Base-by-base conservation (phyloP, 1,284 basidiomycete species). In the Apiotrichum gamsii region DNA sequence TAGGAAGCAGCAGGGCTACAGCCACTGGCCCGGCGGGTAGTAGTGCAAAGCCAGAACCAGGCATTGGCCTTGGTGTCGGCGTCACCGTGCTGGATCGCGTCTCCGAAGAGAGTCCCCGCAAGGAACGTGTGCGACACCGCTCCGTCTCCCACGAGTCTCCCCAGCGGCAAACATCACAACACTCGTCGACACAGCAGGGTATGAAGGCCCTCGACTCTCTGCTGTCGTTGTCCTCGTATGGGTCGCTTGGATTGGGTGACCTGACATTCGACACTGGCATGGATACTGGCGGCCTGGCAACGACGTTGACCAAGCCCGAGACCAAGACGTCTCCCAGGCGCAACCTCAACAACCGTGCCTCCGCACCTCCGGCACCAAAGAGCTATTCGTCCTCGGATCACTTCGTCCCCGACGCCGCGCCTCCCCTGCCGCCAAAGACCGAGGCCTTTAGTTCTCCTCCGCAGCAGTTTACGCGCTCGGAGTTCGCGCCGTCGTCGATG, bases 191-290 rank as follows among this genome's bases (percentile, higher is more conserved):
- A 6, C 48, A 50, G 18, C 24, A 44, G 20, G 43, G 48, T 13
- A 24, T 50, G 11, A 41, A 29, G 14, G 48, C 48, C 6, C 34
- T 50, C 8, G 44, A 51, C 19, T 42, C 50, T 3, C 49, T 59
- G 14, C 49, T 58, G 8, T 56, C 53, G 14, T 47, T 67, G 5
- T 58, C 55, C 5, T 53, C 59, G 3, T n/a, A n/a, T n/a, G n/a
- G n/a, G n/a, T n/a, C n/a, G n/a, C n/a, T n/a, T n/a, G n/a, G n/a
- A n/a, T 43, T 67, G 9, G 59, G 52, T 10, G 63, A 69, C 41
- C 66, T 68, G 44, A 49, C 57, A 15, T 71, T 71, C 40, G 65
- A 68, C 41, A 57, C 65, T 5, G 45, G 47, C 25, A 64, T 71
- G 51, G 64, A 65, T 21, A 50, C 60, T 11, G 60, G 59, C 0